Evolutionary conservation across 306 rosid genomes (phyloP).

Genomic region (Canavalia ensiformis): DNA sequence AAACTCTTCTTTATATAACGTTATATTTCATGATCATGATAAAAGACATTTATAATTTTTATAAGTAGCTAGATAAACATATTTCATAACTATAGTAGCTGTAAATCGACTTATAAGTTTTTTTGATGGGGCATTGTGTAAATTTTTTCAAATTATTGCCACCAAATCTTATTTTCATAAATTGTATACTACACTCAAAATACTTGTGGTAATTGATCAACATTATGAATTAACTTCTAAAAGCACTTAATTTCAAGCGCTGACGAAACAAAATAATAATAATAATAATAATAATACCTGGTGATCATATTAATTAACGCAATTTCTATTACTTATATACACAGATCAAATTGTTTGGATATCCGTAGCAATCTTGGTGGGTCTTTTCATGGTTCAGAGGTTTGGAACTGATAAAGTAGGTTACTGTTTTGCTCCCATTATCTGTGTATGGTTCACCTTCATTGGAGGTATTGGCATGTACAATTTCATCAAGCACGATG

Average conservation of each 20-base stretch:
- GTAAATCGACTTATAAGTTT: neutral
- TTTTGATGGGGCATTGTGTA: neutral
- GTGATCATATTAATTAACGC: neutral
- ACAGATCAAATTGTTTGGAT: conserved; percentile 68
- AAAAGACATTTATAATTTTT: neutral
- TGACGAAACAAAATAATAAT: too few relatives aligned
- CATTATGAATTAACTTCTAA: too few relatives aligned
- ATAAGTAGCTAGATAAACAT: neutral
- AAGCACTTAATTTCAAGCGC: too few relatives aligned
- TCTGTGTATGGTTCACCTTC: conserved; percentile 73
- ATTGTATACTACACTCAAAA: too few relatives aligned
- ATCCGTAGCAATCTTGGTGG: conserved; percentile 66
- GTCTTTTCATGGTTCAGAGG: conserved; percentile 72
- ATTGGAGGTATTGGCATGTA: conserved; percentile 69
- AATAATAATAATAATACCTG: neutral
- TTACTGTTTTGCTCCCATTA: conserved; percentile 80
- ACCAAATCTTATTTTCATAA: too few relatives aligned
- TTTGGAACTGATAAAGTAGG: conserved; percentile 90
- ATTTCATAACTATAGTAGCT: neutral
- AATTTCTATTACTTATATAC: neutral
- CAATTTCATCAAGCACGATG: conserved; percentile 73
- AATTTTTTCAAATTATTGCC: neutral
- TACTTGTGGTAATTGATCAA: too few relatives aligned
- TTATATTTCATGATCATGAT: neutral
- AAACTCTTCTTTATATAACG: too few relatives aligned